These are phyloP conservation scores for Ophiocordyceps polyrhachis-furcata DNA, from an alignment of 2,329 filamentous ascomycete species.

Conservation along the genomic window DNA sequence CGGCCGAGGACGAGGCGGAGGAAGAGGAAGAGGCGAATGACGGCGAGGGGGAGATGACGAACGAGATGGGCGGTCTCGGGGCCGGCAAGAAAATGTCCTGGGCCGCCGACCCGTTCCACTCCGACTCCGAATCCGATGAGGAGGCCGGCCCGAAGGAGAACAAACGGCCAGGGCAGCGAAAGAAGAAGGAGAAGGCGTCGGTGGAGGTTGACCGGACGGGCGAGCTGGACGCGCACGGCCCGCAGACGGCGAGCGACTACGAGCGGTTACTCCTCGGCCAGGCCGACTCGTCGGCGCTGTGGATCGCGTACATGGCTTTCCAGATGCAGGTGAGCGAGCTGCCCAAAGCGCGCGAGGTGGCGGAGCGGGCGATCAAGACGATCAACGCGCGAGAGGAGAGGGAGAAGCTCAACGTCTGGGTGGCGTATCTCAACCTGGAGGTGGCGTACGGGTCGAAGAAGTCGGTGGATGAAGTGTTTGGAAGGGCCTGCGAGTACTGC, in stretches of 20 bases:
- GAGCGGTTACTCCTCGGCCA: slow-evolving; percentile 83
- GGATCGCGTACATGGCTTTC: slow-evolving; percentile 98
- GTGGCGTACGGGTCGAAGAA: slow-evolving; percentile 76
- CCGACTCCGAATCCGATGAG: slow-evolving; percentile 33
- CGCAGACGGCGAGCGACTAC: slow-evolving; percentile 79
- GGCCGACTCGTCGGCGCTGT: slow-evolving; percentile 81
- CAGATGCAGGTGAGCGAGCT: slow-evolving; percentile 84
- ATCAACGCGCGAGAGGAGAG: slow-evolving; percentile 83
- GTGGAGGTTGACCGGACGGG: slow-evolving; percentile 80
- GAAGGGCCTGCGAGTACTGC: slow-evolving; percentile 83
- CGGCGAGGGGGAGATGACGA: neutral
- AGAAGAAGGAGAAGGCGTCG: slow-evolving; percentile 24
- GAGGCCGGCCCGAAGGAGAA: slow-evolving; percentile 6
- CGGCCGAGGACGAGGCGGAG: slow-evolving; percentile 15
- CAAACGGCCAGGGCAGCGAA: slow-evolving; percentile 5
- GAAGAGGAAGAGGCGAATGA: slow-evolving; percentile 14
- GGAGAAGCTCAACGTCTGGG: slow-evolving; percentile 92
- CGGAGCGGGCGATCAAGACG: slow-evolving; percentile 73
- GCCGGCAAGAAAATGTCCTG: slow-evolving; percentile 72
- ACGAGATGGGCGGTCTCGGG: slow-evolving; percentile 13
- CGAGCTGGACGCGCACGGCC: slow-evolving; percentile 76
- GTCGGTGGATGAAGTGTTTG: slow-evolving; percentile 69
- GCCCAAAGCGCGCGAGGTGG: slow-evolving; percentile 71
- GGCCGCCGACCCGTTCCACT: slow-evolving; percentile 47
- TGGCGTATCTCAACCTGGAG: slow-evolving; percentile 85